Evolutionary conservation across 208 protist genomes (phyloP).

Genomic region (Naegleria gruberi): DNA sequence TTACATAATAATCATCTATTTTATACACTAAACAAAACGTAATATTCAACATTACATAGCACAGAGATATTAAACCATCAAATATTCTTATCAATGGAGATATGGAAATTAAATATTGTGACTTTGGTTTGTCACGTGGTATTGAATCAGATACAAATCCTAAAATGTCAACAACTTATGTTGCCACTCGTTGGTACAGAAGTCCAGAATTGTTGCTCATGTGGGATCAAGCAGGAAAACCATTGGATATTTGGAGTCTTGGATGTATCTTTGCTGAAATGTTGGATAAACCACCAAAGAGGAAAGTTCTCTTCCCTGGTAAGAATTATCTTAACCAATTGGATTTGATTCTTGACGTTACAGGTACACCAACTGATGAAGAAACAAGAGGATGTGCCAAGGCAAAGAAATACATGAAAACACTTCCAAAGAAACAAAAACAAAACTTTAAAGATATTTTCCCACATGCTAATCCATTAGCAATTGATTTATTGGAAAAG

Average conservation of each 20-base stretch:
- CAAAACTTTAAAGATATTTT: background rate
- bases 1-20: no score
- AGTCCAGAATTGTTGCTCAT: conserved; percentile 37
- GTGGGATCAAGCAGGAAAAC: conserved; percentile 32
- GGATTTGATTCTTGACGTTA: conserved; percentile 58
- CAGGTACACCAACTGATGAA: conserved; percentile 38
- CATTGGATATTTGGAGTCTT: conserved; percentile 76
- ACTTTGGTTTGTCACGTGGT: conserved; percentile 18
- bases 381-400: background rate
- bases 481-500: conserved; percentile 45
- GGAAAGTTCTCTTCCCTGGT: conserved; percentile 65
- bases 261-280: conserved; percentile 80
- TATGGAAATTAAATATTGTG: background rate
- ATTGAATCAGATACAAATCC: conserved; percentile 7
- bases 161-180: conserved; percentile 28
- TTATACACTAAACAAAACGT: background rate
- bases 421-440: background rate
- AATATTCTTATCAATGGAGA: conserved; percentile 4
- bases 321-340: conserved; percentile 77
- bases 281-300: conserved; percentile 32
- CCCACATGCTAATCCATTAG: conserved; percentile 11
- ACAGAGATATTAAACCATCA: conserved; percentile 13
- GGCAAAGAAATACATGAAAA: background rate
- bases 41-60: background rate
- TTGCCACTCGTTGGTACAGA: conserved; percentile 42